Evolutionary conservation across 2,329 filamentous ascomycete species (phyloP), one percentile per base, ranked within the genome.

Genomic region (Colletotrichum liaoningense): DNA sequence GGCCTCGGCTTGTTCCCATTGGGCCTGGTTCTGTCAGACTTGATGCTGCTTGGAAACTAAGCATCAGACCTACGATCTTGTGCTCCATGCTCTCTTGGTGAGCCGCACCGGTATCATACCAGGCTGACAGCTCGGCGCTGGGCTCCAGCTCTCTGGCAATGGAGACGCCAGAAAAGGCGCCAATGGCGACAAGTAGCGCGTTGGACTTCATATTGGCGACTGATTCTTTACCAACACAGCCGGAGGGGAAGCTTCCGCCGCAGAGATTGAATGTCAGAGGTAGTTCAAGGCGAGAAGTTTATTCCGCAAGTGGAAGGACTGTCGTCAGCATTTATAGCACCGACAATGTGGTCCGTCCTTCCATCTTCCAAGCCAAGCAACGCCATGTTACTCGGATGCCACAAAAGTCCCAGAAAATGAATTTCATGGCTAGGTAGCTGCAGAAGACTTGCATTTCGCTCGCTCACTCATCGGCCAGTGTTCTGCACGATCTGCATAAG

Each of bases 1-100:
- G 7, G 77, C 80, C 30, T 79, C 78, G 28, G 82, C 79, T 46
- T 77, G 76, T 7, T 76, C 77, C 82, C 82, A 83, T 52, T 79
- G 78, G 16, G 75, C 78, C 80, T 81, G 1, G 2, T 0, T 16
- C 1, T n/a, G 28, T 74, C 2, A 74, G 67, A 42, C 1, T 11
- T 8, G 5, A n/a, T 5, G 3, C 1, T 8, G 11, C 4, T 22
- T 58, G 1, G 14, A 28, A 5, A 5, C 7, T 0, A 11, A 3
- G 4, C 60, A 7, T 6, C 8, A 60, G 35, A 52, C 56, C 70
- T 38, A 67, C 75, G 8, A 75, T 73, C 70, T 76, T 77, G 56
- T 69, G 33, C 12, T 59, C 56, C 75, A 77, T 76, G 66, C 63
- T 72, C 57, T 68, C 70, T 33, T 77, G 69, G n/a, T 77, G 75